phyloP scores from a whole-genome alignment of 352 stramenopile genomes.

The Plasmopara muralis region DNA sequence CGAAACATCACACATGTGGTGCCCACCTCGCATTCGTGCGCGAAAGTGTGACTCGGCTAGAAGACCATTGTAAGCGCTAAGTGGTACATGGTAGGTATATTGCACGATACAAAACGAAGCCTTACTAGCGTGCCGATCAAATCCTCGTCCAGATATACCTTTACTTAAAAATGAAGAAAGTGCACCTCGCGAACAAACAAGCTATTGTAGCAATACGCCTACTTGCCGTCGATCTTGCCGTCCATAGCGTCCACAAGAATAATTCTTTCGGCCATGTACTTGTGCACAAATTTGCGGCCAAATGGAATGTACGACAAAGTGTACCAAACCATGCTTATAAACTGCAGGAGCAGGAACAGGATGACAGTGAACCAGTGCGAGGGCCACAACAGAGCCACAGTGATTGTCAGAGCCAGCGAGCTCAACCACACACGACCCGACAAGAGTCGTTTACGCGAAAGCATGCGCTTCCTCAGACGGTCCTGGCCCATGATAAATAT shows the following conservation, averaged over 20 bases:
- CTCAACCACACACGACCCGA: constrained; percentile 35
- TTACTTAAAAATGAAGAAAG: too few species aligned
- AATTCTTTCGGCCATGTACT: constrained; percentile 32
- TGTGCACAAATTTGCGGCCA: constrained; percentile 38
- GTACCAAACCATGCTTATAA: constrained; percentile 56
- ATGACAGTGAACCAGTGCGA: constrained; percentile 42
- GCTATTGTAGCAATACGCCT: background rate
- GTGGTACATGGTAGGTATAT: background rate
- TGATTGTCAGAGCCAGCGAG: constrained; percentile 30
- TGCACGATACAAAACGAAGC: too few species aligned
- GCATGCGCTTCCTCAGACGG: constrained; percentile 35
- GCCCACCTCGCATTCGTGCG: constrained; percentile 52
- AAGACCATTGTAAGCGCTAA: constrained; percentile 25
- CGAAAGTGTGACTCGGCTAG: constrained; percentile 69
- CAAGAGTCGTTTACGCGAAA: constrained; percentile 28
- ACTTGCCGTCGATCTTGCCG: constrained; percentile 34
- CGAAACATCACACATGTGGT: constrained; percentile 69
- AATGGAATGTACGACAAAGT: constrained; percentile 43
- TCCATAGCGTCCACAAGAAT: constrained; percentile 31
- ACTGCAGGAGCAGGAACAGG: constrained; percentile 46
- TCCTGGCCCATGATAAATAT: constrained; percentile 40
- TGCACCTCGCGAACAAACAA: background rate
- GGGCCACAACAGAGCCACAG: constrained; percentile 41
- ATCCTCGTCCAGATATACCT: too few species aligned
- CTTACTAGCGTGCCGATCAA: too few species aligned